Conservation (phyloP, 2,329 filamentous ascomycete genomes). For the Clarireedia paspali region DNA sequence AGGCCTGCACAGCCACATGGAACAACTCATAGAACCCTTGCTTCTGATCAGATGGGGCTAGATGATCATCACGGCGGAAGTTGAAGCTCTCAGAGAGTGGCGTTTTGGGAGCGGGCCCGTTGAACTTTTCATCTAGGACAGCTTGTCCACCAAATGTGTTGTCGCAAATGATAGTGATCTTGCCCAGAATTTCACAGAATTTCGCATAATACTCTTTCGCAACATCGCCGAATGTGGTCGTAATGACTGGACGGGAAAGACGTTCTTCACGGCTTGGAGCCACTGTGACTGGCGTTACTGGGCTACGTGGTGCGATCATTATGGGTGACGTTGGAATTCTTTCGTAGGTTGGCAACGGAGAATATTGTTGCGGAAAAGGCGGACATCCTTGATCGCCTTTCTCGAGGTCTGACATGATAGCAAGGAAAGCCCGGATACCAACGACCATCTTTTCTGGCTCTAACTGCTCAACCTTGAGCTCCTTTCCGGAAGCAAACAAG, state of each 20-base stretch:
- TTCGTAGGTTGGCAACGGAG: slow-evolving; percentile 34
- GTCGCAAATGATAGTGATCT: slow-evolving; percentile 93
- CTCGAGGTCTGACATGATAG: slow-evolving; percentile 88
- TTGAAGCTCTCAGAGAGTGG: slow-evolving; percentile 92
- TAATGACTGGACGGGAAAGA: slow-evolving; percentile 57
- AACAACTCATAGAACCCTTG: slow-evolving; percentile 94
- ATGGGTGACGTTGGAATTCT: slow-evolving; percentile 43
- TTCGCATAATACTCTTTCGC: slow-evolving; percentile 79
- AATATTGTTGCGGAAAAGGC: slow-evolving; percentile 71
- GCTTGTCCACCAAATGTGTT: slow-evolving; percentile 96
- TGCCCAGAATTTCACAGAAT: slow-evolving; percentile 92
- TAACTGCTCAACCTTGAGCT: slow-evolving; percentile 73
- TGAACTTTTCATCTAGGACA: slow-evolving; percentile 91
- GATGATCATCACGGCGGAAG: slow-evolving; percentile 76
- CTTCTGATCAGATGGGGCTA: slow-evolving; percentile 69
- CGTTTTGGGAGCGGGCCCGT: slow-evolving; percentile 79
- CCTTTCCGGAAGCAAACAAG: slow-evolving; percentile 58
- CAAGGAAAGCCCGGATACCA: slow-evolving; percentile 87
- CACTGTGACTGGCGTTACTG: slow-evolving; percentile 16
- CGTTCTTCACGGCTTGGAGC: slow-evolving; percentile 47
- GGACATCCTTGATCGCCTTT: slow-evolving; percentile 70
- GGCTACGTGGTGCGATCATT: slow-evolving; percentile 32
- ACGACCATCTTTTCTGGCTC: slow-evolving; percentile 98
- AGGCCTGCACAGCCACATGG: slow-evolving; percentile 88
- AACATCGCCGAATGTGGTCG: slow-evolving; percentile 60